Percentiles rank a stretch among this genome's conserved stretches.
phyloP scores from a whole-genome alignment of 768 basidiomycete species.

The Hebeloma cylindrosporum region DNA sequence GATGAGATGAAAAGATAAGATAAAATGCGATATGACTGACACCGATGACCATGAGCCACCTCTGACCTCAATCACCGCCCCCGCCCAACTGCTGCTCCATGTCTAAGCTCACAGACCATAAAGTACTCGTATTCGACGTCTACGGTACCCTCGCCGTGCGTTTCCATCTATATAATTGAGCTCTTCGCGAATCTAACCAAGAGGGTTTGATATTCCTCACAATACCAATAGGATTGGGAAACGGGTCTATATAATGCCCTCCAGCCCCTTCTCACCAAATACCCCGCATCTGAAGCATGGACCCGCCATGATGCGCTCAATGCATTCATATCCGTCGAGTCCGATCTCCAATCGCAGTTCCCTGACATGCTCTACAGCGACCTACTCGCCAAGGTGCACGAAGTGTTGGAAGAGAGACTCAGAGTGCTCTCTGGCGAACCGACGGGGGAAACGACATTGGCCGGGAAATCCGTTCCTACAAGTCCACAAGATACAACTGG shows the following conservation, averaged over 20 bases:
- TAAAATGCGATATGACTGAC: no score
- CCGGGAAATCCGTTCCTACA: constrained; percentile 1
- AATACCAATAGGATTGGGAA: constrained; percentile 69
- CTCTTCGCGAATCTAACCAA: background rate
- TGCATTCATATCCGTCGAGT: constrained; percentile 54
- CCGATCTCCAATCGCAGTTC: constrained; percentile 54
- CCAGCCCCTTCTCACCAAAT: constrained; percentile 47
- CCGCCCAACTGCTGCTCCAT: no score
- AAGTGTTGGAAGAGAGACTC: constrained; percentile 36
- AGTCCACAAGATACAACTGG: constrained; percentile 13
- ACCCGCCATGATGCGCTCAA: constrained; percentile 50
- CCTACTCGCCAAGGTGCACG: constrained; percentile 52
- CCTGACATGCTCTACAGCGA: constrained; percentile 61
- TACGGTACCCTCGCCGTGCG: constrained; percentile 71
- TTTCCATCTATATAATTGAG: background rate
- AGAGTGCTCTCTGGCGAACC: constrained; percentile 29
- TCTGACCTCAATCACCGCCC: no score
- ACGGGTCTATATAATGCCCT: constrained; percentile 58
- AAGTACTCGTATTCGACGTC: constrained; percentile 70
- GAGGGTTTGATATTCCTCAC: background rate
- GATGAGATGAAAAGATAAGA: no score
- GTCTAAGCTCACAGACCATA: constrained; percentile 45
- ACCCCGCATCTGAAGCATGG: constrained; percentile 42
- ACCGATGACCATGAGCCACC: no score
- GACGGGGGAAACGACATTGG: background rate